Conservation (phyloP, 1,284 basidiomycete species). For the Cutaneotrichosporon dermatis region DNA sequence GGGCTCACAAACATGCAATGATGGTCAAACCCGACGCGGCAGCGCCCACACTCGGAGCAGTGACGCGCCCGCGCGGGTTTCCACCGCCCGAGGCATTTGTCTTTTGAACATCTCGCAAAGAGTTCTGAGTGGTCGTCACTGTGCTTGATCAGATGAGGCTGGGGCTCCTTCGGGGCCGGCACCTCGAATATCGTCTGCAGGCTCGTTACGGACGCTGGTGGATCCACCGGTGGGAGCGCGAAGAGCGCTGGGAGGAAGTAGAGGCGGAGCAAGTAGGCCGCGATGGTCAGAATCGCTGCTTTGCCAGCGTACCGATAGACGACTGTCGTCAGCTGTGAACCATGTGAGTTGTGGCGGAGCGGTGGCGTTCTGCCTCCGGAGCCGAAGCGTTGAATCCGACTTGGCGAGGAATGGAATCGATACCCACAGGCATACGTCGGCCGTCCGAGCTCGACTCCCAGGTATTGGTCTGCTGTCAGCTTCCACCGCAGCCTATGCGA, state of each 20-base stretch:
- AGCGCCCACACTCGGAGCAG: slow-evolving; percentile 41
- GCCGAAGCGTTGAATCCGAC: too few relatives aligned
- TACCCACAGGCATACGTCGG: too few relatives aligned
- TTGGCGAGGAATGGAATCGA: too few relatives aligned
- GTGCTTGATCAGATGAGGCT: neutral
- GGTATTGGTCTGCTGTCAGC: too few relatives aligned
- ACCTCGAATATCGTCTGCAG: slow-evolving; percentile 31
- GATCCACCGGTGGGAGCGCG: slow-evolving; percentile 27
- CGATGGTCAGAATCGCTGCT: slow-evolving; percentile 19
- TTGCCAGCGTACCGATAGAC: slow-evolving; percentile 21
- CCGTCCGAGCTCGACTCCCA: too few relatives aligned
- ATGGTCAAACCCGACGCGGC: slow-evolving; percentile 44
- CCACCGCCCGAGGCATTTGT: slow-evolving; percentile 27
- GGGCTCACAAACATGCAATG: slow-evolving; percentile 41
- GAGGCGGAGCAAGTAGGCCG: slow-evolving; percentile 31
- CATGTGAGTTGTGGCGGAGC: neutral
- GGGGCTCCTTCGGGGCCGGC: slow-evolving; percentile 14
- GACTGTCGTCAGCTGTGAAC: slow-evolving; percentile 9
- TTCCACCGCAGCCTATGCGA: too few relatives aligned
- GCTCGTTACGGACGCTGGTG: slow-evolving; percentile 16
- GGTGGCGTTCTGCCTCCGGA: too few relatives aligned
- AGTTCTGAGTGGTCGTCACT: neutral
- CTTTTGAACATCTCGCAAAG: slow-evolving; percentile 1
- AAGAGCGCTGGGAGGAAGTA: slow-evolving; percentile 38
- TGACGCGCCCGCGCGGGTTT: slow-evolving; percentile 43